Base-by-base conservation (phyloP, 73 alveolate species). In the Paramecium pentaurelia region DNA sequence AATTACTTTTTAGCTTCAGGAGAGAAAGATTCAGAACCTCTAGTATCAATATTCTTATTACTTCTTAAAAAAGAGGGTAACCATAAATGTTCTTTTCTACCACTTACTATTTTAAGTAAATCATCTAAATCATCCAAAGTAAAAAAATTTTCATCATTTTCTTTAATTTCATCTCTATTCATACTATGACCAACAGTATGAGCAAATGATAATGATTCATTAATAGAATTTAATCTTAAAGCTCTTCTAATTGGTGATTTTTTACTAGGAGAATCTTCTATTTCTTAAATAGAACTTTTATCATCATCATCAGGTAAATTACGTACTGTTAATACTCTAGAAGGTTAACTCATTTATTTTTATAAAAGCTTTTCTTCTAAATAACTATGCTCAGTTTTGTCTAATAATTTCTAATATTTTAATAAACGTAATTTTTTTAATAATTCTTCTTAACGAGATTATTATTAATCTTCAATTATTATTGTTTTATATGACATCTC, bases 1-100 rank as follows among this genome's bases (percentile, higher is more conserved):
- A 37, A 6, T 20, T 44, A 80, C 73, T 36, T 80, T 12, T 47
- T 80, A 7, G 91, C 91, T 22, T 80, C 91, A 45, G 91, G 91
- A 27, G 91, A 80, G 4, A 80, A 42, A 22, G 71, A 25, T 10
- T 80, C 91, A 38, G 70, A 54, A 0, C 34, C 20, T 20, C 47
- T 80, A 3, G 58, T 18, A 42, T 80, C 91, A 9, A 45, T 42
- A 49, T 80, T 47, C 18, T 80, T 80, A 28, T 25, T 80, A 47
- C 91, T 80, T 80, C 73, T 80, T 47, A 80, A 47, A 47, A 45
- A 80, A 0, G 32, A 18, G 4, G 91, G 91, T 44, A 80, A 40
- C 91, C 91, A 80, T 4, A 80, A 20, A 11, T 40, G 58, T 27
- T 80, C 91, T 80, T 49, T 80, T 25, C 73, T 40, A 6, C 91